Evolutionary conservation across 2,329 filamentous ascomycete genomes (phyloP), one percentile per base, ranked within the genome.

Genomic region (Akanthomyces muscarius): DNA sequence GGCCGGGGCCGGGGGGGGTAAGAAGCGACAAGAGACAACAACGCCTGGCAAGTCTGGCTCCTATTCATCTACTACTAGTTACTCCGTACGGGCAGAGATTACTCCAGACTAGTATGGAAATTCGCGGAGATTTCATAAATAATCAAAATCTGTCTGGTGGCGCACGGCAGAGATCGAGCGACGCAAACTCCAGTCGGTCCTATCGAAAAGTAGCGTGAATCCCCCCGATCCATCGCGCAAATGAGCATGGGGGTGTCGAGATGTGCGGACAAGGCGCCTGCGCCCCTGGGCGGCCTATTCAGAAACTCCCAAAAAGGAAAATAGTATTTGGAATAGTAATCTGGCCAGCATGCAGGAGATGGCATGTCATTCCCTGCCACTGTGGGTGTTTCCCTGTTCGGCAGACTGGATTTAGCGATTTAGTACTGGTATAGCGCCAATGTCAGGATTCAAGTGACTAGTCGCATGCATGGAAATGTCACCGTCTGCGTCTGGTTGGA

Each of bases 11-110:
- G 21, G 21, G 21, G 42, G 42, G 7, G 6, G 47, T 30, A 18
- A 18, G 11, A 45, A 21, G 57, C 33, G 57, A 51, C 45, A 60
- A 61, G 58, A 61, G 58, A 61, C 36, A 61, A 61, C 58, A 61
- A 45, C 33, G 38, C 58, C 41, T 8, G 18, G 13, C 14, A 25
- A 51, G 28, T 30, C 33, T 36, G 54, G 14, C 28, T 2, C 18
- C 41, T 21, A 4, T 28, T 2, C 51, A 16, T 23, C 30, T 11
- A 21, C 10, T 13, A 16, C 33, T 53, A 30, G 28, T 30, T 30
- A 30, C 28, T 30, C 28, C 2, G 18, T 36, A 36, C 10, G 4
- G 33, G 33, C 28, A 4, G 28, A 6, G 21, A 21, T 21, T 36
- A 16, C n/a, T 23, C 11, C n/a, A 42, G 38, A 10, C 36, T 18